Evolutionary conservation across 2,329 filamentous ascomycete species (phyloP), one percentile per base, ranked within the genome.

Genomic region (Trichoderma simmonsii): DNA sequence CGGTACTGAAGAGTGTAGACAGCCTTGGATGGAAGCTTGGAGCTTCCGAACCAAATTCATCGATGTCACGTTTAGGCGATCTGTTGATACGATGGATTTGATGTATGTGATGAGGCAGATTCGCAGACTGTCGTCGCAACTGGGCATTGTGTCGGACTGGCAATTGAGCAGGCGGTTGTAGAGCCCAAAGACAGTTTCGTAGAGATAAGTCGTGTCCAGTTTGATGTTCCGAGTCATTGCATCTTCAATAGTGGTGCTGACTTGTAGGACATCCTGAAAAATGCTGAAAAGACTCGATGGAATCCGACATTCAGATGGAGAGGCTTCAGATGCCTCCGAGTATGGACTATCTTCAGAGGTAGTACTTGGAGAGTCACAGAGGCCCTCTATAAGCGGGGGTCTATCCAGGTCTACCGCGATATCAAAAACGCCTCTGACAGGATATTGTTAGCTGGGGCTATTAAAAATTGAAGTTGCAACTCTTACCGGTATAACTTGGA

Each of bases 91-190:
- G 18, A 62, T 30, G 21, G 67, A 70, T 8, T 70, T 70, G 36
- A 70, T 36, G 39, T 70, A 70, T 7, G 62, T 21, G 5, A 70
- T 70, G 39, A 70, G 67, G 30, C 36, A 62, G 11, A 70, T 62
- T 18, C 67, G 57, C 1, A 70, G 30, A 30, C 67, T 54, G 39
- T 70, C 34, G 5, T 70, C 57, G 21, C 67, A 69, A 12, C 59
- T 39, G n/a, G 56, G 51, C 56, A 69, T 60, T 30, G 6, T n/a
- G 28, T 70, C 57, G 9, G 57, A 61, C 15, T 70, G 28, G 15
- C 57, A 70, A 14, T 15, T 70, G 28, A 70, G 67, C 18, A 70
- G 57, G 28, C 67, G 67, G 26, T 70, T 70, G 24, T 70, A 70
- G 5, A 70, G 57, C 15, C 67, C 67, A 28, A 70, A 70, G 28